Evolutionary conservation across 768 basidiomycete species (phyloP), one percentile per base, ranked within the genome.

Genomic region (Lyophyllum atratum): DNA sequence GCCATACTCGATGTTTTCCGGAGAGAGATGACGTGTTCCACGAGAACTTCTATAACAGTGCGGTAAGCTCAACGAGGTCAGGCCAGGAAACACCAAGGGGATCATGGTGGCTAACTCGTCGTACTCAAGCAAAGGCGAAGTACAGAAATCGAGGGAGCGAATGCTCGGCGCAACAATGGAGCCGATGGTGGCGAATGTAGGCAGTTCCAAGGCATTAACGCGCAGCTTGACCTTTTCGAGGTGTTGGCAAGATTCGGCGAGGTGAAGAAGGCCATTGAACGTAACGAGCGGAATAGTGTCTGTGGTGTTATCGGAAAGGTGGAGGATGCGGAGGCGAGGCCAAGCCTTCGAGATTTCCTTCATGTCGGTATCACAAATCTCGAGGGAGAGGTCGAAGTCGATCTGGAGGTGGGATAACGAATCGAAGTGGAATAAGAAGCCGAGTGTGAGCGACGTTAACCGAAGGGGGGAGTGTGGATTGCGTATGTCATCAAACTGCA

Each of bases 271-370:
- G 78, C 81, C 10, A 70, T 68, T 15, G 6, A 15, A 15, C 7
- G 40, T 42, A 21, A 42, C 19, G 40, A 15, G 17, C 8, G 40
- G 40, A 17, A 21, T 21, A 76, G 76, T 34, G 69, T 86, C 63
- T 78, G 79, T 64, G 72, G 72, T 15, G 77, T 82, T 25, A 79
- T 86, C 46, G 74, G 76, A 58, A 77, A 77, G 31, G 69, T 85
- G n/a, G 79, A 82, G 64, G 75, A 74, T 34, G 68, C 78, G 25
- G 70, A 45, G 26, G 19, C 24, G 14, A 24, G 54, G 48, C 54
- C 40, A 55, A 12, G 54, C 54, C 9, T 11, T 25, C 14, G 47
- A 22, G 3, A 55, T 55, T 39, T 21, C 44, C 24, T 55, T 48
- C 9, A 55, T 4, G 40, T 44, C 54, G 7, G 37, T 24, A 21